These are phyloP conservation scores for Nakazawaea populi DNA, from an alignment of 805 yeast species.

Conservation along the genomic window DNA sequence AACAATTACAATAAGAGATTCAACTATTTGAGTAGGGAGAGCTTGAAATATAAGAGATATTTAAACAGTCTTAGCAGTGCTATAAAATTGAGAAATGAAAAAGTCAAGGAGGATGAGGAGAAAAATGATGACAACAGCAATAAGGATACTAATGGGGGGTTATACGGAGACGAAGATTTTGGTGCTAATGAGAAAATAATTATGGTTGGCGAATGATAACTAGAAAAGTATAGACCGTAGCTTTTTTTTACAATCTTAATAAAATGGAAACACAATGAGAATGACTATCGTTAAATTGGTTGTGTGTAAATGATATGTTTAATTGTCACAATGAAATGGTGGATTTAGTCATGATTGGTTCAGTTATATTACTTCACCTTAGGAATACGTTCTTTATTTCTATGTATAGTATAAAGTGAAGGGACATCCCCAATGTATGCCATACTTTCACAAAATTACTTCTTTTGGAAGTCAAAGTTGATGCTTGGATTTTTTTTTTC, in stretches of 20 bases:
- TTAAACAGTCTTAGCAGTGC: slow-evolving; percentile 40
- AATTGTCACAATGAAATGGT: too few species aligned
- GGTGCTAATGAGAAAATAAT: slow-evolving; percentile 6
- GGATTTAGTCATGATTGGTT: too few species aligned
- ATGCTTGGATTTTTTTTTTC: background rate
- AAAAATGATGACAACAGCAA: background rate
- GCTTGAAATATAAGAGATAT: slow-evolving; percentile 39
- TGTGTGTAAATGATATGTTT: too few species aligned
- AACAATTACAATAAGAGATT: slow-evolving; percentile 34
- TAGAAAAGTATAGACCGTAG: slow-evolving; percentile 12
- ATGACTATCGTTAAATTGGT: too few species aligned
- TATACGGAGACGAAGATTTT: slow-evolving; percentile 4
- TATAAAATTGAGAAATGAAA: slow-evolving; percentile 36
- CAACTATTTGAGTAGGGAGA: slow-evolving; percentile 38
- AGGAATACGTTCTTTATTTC: too few species aligned
- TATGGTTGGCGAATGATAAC: slow-evolving; percentile 15
- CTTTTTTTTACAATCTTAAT: too few species aligned
- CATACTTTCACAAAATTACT: background rate
- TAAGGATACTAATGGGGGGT: slow-evolving; percentile 7
- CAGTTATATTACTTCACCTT: too few species aligned
- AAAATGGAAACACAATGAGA: too few species aligned
- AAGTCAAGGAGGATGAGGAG: slow-evolving; percentile 7
- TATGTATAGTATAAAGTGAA: too few species aligned
- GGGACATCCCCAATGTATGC: too few species aligned
- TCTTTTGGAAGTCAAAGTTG: background rate